These are phyloP conservation scores for Alternaria incomplexa DNA, from an alignment of 2,329 filamentous ascomycete genomes.

Conservation along the genomic window DNA sequence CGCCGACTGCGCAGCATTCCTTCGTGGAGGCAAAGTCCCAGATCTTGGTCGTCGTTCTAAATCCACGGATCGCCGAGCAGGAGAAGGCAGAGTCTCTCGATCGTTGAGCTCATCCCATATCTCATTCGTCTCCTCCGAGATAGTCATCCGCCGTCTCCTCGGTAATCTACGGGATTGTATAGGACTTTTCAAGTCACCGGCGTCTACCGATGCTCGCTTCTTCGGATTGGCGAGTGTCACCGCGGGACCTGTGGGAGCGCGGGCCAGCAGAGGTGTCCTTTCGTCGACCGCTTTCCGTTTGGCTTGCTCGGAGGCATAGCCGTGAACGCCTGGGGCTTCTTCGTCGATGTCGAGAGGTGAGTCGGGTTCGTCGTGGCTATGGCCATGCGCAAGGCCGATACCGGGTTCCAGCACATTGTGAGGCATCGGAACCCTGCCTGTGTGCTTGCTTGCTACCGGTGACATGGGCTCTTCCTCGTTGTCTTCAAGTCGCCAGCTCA, in stretches of 20 bases:
- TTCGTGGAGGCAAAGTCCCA: conserved; percentile 39
- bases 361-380: conserved; percentile 60
- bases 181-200: conserved; percentile 25
- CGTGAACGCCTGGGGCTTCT: conserved; percentile 36
- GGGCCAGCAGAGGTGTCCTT: conserved; percentile 44
- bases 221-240: conserved; percentile 29
- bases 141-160: conserved; percentile 51
- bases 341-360: conserved; percentile 38
- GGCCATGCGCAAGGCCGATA: conserved; percentile 78
- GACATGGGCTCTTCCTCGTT: conserved; percentile 65
- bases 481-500: conserved; percentile 92
- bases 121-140: conserved; percentile 73
- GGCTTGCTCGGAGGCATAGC: conserved; percentile 31
- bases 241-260: conserved; percentile 43
- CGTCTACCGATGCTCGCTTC: conserved; percentile 31
- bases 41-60: conserved; percentile 40
- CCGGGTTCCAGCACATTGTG: conserved; percentile 79
- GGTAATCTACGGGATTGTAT: conserved; percentile 31
- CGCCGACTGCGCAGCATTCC: conserved; percentile 37
- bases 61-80: conserved; percentile 38
- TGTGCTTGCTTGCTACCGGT: conserved; percentile 44
- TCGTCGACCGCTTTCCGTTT: conserved; percentile 40
- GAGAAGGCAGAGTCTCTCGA: conserved; percentile 38
- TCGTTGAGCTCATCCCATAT: conserved; percentile 92
- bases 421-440: conserved; percentile 50